Evolutionary conservation across 306 rosid genomes (phyloP).

Genomic region (Trifolium subterraneum): DNA sequence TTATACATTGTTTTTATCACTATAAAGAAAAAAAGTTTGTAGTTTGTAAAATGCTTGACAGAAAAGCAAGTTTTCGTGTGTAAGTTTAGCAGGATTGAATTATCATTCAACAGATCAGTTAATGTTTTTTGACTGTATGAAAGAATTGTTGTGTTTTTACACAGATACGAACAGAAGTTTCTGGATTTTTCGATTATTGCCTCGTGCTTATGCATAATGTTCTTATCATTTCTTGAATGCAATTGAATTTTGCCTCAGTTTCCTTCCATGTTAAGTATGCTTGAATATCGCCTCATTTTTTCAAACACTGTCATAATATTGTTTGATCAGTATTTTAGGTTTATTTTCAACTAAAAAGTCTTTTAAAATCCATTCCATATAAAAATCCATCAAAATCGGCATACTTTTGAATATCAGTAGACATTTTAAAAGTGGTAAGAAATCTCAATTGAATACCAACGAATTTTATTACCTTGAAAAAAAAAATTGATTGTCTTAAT

Average conservation of each 20-base stretch:
- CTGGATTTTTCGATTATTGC: slow-evolving; percentile 5
- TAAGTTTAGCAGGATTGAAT: slow-evolving; percentile 25
- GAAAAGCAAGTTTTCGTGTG: slow-evolving; percentile 43
- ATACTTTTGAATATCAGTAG: too few relatives aligned
- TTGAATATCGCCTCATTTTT: too few relatives aligned
- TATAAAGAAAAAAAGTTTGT: slow-evolving; percentile 3
- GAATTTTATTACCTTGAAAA: too few relatives aligned
- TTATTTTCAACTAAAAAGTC: too few relatives aligned
- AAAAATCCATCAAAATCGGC: too few relatives aligned
- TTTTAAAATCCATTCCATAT: too few relatives aligned
- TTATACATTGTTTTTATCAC: slow-evolving; percentile 52
- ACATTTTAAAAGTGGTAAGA: too few relatives aligned
- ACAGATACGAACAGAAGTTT: not conserved
- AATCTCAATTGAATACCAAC: too few relatives aligned
- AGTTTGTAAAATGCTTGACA: slow-evolving; percentile 51
- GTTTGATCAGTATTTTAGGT: too few relatives aligned
- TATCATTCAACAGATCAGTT: slow-evolving; percentile 17
- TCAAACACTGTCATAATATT: too few relatives aligned
- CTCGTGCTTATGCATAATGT: slow-evolving; percentile 4
- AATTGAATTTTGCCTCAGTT: not conserved
- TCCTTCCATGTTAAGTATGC: not conserved
- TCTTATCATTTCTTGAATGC: not conserved
- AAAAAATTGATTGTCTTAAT: too few relatives aligned
- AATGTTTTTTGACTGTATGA: slow-evolving; percentile 29
- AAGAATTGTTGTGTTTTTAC: slow-evolving; percentile 18